A percentile compares a stretch with the other conserved stretches of the same genome.
These are phyloP conservation scores for Irpex sp. DNA, from an alignment of 1,284 basidiomycete genomes.

Conservation along the genomic window DNA sequence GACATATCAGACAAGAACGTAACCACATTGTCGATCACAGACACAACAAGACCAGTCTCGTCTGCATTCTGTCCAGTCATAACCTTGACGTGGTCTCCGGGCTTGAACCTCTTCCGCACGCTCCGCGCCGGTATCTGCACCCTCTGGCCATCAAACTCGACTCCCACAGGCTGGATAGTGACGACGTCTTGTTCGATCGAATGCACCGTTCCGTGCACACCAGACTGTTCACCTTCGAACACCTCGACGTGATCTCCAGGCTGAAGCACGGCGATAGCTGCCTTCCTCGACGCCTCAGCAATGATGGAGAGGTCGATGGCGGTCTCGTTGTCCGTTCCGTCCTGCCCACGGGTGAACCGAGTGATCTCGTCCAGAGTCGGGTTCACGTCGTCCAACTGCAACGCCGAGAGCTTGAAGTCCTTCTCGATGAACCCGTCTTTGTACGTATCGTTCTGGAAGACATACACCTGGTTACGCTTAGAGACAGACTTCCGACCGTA, in stretches of 20 bases:
- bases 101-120: constrained; percentile 93
- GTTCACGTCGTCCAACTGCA: constrained; percentile 88
- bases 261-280: constrained; percentile 87
- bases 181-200: constrained; percentile 88
- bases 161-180: constrained; percentile 76
- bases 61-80: constrained; percentile 93
- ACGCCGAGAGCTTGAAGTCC: constrained; percentile 82
- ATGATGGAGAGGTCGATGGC: constrained; percentile 80
- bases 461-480: constrained; percentile 68
- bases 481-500: constrained; percentile 79
- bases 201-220: constrained; percentile 89
- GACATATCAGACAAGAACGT: constrained; percentile 98
- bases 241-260: constrained; percentile 98
- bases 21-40: constrained; percentile 87
- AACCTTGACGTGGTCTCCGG: constrained; percentile 98
- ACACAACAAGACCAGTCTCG: constrained; percentile 95
- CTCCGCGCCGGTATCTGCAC: constrained; percentile 87
- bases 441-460: constrained; percentile 93
- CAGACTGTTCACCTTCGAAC: constrained; percentile 94
- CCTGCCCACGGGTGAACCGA: constrained; percentile 74
- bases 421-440: constrained; percentile 96
- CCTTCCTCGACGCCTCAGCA: constrained; percentile 84
- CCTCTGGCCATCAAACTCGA: constrained; percentile 81
- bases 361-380: constrained; percentile 97
- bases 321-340: constrained; percentile 58